Conservation (phyloP, 768 basidiomycete species). For the Phaeotremella skinneri region DNA sequence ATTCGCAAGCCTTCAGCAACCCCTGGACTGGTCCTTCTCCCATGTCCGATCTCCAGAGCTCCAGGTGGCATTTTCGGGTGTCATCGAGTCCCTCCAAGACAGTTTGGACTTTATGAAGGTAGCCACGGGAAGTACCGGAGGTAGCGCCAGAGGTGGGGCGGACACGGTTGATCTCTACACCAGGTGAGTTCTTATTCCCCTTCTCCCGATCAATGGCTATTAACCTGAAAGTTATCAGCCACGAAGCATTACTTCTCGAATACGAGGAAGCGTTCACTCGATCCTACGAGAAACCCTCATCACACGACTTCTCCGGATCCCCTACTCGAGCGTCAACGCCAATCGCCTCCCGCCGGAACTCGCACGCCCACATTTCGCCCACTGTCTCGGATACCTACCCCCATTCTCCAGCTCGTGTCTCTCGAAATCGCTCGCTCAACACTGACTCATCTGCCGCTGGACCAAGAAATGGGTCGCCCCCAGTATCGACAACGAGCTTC, state of each 20-base stretch:
- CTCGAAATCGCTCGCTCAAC: not conserved
- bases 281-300: slow-evolving; percentile 4
- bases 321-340: slow-evolving; percentile 25
- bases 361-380: slow-evolving; percentile 18
- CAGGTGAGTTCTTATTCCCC: slow-evolving; percentile 57
- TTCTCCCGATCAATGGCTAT: not conserved
- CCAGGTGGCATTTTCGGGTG: slow-evolving; percentile 71
- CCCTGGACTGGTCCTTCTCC: slow-evolving; percentile 82
- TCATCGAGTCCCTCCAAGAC: slow-evolving; percentile 78
- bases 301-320: slow-evolving; percentile 22
- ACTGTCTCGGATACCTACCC: slow-evolving; percentile 15
- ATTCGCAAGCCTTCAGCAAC: slow-evolving; percentile 88
- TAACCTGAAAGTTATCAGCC: slow-evolving; percentile 55
- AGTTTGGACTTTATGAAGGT: slow-evolving; percentile 90
- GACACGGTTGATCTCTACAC: slow-evolving; percentile 94
- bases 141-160: slow-evolving; percentile 69
- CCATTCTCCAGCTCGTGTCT: slow-evolving; percentile 34
- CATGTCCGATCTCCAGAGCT: slow-evolving; percentile 84
- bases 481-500: slow-evolving; percentile 54
- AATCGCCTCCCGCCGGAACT: slow-evolving; percentile 52
- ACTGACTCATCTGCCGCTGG: not conserved
- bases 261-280: slow-evolving; percentile 92
- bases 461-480: slow-evolving; percentile 3
- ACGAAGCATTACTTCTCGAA: slow-evolving; percentile 87
- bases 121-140: slow-evolving; percentile 67